phyloP scores from a whole-genome alignment of 2,329 filamentous ascomycete species.

The Cercospora brassicicola region DNA sequence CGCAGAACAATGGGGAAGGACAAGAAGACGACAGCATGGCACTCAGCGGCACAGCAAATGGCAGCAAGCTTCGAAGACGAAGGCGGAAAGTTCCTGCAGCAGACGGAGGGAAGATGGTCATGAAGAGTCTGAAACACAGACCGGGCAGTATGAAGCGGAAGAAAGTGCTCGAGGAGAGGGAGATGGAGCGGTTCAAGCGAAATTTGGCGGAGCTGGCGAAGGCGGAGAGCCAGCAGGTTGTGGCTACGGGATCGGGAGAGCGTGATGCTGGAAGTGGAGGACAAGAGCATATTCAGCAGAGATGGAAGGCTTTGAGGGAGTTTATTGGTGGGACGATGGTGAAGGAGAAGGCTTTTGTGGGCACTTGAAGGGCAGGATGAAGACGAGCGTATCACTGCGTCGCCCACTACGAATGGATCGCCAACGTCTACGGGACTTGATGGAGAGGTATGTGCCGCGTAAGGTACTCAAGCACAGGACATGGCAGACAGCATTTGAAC shows the following conservation, averaged over 20 bases:
- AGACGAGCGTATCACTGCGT: not conserved
- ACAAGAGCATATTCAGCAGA: constrained; percentile 51
- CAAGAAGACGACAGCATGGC: not conserved
- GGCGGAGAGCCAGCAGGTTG: constrained; percentile 22
- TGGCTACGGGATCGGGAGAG: constrained; percentile 29
- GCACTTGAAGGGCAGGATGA: constrained; percentile 15
- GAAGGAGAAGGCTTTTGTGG: constrained; percentile 72
- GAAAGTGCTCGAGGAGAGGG: constrained; percentile 73
- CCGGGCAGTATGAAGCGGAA: constrained; percentile 82
- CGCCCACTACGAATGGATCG: not conserved
- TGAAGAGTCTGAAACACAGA: constrained; percentile 71
- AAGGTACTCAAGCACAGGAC: too few relatives aligned
- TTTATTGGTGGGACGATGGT: constrained; percentile 90
- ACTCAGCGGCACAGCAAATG: not conserved
- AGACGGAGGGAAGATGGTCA: constrained; percentile 64
- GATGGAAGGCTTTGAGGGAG: constrained; percentile 78
- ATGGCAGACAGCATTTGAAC: not conserved
- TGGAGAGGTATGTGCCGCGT: too few relatives aligned
- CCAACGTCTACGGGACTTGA: too few relatives aligned
- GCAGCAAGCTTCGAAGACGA: not conserved
- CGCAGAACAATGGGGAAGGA: not conserved
- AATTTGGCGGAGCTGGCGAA: constrained; percentile 72
- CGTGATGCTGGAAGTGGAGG: not conserved
- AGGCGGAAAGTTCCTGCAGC: constrained; percentile 27
- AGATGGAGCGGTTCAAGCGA: constrained; percentile 79